Base-by-base conservation (phyloP, 768 basidiomycete genomes). In the Udeniomyces megalosporus region DNA sequence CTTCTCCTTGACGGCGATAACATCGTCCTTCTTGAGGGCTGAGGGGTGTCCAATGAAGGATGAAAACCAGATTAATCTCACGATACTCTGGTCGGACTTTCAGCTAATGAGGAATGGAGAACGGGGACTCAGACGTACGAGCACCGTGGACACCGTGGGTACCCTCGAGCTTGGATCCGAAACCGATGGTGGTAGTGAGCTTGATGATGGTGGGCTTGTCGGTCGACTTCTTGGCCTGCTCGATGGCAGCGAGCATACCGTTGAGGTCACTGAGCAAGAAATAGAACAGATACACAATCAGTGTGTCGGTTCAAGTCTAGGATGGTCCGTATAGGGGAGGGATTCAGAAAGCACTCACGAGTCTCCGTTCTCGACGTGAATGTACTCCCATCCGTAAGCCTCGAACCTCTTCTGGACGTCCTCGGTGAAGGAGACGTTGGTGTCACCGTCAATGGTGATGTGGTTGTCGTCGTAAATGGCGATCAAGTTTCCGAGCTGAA, bases 381-480 rank as follows among this genome's bases (percentile, higher is more conserved):
- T 81, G 61, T 92, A 88, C 66, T 95, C 85, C 92, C 92, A 96
- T 59, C 87, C 89, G 74, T 95, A 95, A 2, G 92, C 73, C 71
- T 83, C 76, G 80, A 91, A 95, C 60, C 92, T 83, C 71, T 84
- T 82, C 68, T 80, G 82, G 60, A 93, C 89, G 69, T 95, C 82
- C 75, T 96, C 92, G 47, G 92, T 96, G 79, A 96, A 96, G 20
- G 92, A 86, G 61, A 84, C 80, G 61, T 82, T 82, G 67, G 91
- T 96, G 75, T 89, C 82, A 66, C 92, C 92, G 72, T 96, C 92
- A 69, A 96, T 95, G 66, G 92, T 88, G 74, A 96, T 96, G 74
- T 90, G 86, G 77, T 96, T 95, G 76, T 95, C 90, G 71, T 96
- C 92, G 75, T 92, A 95, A 71, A 95, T 78, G 62, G 86, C 87